These are phyloP conservation scores for Fusarium sp. DNA, from an alignment of 2,329 filamentous ascomycete genomes.

Conservation along the genomic window DNA sequence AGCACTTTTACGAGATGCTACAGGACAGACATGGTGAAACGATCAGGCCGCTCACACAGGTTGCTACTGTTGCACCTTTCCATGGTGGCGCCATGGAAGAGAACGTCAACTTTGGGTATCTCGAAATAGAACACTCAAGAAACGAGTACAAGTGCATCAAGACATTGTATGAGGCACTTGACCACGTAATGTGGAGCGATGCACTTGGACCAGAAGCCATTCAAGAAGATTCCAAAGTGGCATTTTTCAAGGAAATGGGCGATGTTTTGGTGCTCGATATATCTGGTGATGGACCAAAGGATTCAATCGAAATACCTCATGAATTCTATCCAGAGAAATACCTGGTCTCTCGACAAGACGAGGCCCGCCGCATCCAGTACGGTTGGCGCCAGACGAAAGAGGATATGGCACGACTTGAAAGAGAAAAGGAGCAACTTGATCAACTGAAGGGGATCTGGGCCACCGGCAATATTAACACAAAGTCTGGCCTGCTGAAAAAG, in stretches of 20 bases:
- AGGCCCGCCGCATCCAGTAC: slow-evolving; percentile 59
- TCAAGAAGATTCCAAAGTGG: slow-evolving; percentile 55
- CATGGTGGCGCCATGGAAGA: slow-evolving; percentile 50
- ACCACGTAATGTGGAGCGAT: slow-evolving; percentile 62
- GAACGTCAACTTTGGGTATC: slow-evolving; percentile 55
- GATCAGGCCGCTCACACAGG: slow-evolving; percentile 50
- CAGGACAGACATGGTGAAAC: slow-evolving; percentile 45
- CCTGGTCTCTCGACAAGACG: slow-evolving; percentile 57
- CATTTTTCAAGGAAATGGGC: slow-evolving; percentile 59
- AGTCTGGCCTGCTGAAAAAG: slow-evolving; percentile 48
- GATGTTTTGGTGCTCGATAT: slow-evolving; percentile 65
- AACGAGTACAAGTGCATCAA: slow-evolving; percentile 54
- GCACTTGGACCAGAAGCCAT: slow-evolving; percentile 54
- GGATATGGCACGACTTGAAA: slow-evolving; percentile 40
- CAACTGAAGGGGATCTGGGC: slow-evolving; percentile 48
- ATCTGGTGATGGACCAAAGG: slow-evolving; percentile 55
- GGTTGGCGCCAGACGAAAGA: slow-evolving; percentile 52
- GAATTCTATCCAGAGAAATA: slow-evolving; percentile 68
- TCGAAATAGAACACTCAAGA: slow-evolving; percentile 56
- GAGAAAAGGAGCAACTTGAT: slow-evolving; percentile 45
- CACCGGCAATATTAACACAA: slow-evolving; percentile 44
- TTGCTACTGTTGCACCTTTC: slow-evolving; percentile 48
- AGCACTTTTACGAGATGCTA: slow-evolving; percentile 60
- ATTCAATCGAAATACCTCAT: slow-evolving; percentile 62
- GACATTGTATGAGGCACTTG: slow-evolving; percentile 62